Conservation (phyloP, 1,284 basidiomycete genomes). For the Rhodotorula sp. region DNA sequence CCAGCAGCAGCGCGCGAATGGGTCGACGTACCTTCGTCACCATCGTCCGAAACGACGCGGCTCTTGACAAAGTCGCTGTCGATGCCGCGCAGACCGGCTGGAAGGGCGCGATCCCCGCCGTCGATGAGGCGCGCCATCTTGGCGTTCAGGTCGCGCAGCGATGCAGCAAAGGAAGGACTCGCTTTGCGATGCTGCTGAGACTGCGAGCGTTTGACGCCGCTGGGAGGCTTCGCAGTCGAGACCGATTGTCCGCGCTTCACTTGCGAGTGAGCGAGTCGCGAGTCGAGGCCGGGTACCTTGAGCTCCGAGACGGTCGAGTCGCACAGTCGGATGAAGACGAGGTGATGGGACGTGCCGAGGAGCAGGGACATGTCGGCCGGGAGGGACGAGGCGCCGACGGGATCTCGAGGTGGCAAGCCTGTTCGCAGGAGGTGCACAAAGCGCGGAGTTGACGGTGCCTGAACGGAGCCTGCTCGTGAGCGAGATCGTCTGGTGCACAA, state of each 20-base stretch:
- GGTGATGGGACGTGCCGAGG: background rate
- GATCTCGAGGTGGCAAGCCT: background rate
- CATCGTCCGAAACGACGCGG: background rate
- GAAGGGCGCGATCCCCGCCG: slow-evolving; percentile 2
- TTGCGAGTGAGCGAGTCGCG: background rate
- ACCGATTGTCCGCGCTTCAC: background rate
- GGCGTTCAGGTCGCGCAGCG: background rate
- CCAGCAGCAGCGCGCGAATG: background rate
- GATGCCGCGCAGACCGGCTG: slow-evolving; percentile 11
- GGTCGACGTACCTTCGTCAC: background rate
- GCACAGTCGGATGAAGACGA: slow-evolving; percentile 26
- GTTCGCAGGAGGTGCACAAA: slow-evolving; percentile 21
- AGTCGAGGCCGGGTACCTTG: background rate
- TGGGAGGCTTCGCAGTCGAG: background rate
- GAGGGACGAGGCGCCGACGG: background rate
- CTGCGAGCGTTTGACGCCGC: background rate
- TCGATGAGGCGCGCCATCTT: background rate
- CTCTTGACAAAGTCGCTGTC: background rate
- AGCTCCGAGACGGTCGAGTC: slow-evolving; percentile 25
- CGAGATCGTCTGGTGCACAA: background rate
- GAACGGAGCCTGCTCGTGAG: background rate
- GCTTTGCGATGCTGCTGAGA: background rate
- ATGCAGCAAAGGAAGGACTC: background rate
- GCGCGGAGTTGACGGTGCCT: slow-evolving; percentile 30
- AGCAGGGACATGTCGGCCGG: background rate